A percentile compares a stretch with the other conserved stretches of the same genome.
These are phyloP conservation scores for Luffa aegyptiaca DNA, from an alignment of 306 rosid genomes.

Conservation along the genomic window DNA sequence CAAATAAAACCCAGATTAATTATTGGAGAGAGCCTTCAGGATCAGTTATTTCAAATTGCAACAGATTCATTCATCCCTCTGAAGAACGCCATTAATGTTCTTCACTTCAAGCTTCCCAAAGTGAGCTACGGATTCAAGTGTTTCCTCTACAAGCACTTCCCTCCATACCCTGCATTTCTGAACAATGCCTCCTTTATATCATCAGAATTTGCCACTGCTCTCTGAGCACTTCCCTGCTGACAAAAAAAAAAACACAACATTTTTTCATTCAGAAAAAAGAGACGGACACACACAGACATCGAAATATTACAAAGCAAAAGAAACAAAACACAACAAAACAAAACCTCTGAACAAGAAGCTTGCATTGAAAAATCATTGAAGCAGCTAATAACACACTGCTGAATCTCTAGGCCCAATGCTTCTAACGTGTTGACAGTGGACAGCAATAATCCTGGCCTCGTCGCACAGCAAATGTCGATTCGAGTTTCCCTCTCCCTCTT, in stretches of 20 bases:
- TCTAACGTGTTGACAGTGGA: slow-evolving; percentile 81
- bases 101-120: neutral
- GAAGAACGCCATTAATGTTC: slow-evolving; percentile 1
- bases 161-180: slow-evolving; percentile 99
- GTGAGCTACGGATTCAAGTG: neutral
- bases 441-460: slow-evolving; percentile 68
- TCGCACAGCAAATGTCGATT: slow-evolving; percentile 75
- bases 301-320: slow-evolving; percentile 1
- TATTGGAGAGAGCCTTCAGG: neutral
- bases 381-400: slow-evolving; percentile 88
- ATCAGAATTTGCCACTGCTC: slow-evolving; percentile 40
- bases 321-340: neutral
- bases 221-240: slow-evolving; percentile 48
- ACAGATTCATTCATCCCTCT: neutral
- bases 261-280: neutral
- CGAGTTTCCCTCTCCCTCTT: slow-evolving; percentile 57
- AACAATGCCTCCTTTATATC: slow-evolving; percentile 84
- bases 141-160: slow-evolving; percentile 55
- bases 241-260: slow-evolving; percentile 5
- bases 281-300: neutral
- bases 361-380: slow-evolving; percentile 91
- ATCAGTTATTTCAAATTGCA: neutral
- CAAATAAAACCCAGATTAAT: neutral
- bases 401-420: slow-evolving; percentile 90
- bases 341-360: slow-evolving; percentile 94